A percentile compares a stretch with the other conserved stretches of the same genome.
phyloP scores from a whole-genome alignment of 2,329 filamentous ascomycete genomes.

The Paecilomyces dactylethromorphus region DNA sequence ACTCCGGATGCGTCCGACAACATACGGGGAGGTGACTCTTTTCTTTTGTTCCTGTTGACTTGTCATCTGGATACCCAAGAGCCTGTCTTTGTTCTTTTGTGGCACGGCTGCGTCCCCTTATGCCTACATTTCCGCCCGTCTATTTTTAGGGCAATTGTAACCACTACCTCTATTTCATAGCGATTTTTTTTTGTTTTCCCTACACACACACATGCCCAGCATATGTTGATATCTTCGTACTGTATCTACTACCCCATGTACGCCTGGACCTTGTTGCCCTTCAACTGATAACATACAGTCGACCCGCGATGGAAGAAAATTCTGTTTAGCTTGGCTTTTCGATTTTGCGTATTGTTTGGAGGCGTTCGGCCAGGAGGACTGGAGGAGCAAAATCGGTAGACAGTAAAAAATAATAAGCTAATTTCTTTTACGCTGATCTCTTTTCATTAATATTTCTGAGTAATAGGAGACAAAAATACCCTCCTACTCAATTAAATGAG shows the following conservation, averaged over 20 bases:
- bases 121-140: neutral
- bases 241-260: neutral
- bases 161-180: neutral
- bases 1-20: neutral
- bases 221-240: neutral
- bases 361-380: neutral
- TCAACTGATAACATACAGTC: neutral
- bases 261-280: neutral
- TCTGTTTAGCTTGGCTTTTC: neutral
- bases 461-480: no score
- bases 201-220: neutral
- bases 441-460: neutral
- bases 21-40: neutral
- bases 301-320: neutral
- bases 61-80: neutral
- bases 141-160: neutral
- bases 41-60: neutral
- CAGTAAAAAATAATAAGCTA: neutral
- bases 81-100: neutral
- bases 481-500: neutral
- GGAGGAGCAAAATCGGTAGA: neutral
- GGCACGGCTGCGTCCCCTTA: neutral
- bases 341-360: neutral
- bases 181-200: neutral
- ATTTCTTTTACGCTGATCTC: neutral